Conservation (phyloP, 2,329 filamentous ascomycete genomes). For the Apiospora rasikravindrae region DNA sequence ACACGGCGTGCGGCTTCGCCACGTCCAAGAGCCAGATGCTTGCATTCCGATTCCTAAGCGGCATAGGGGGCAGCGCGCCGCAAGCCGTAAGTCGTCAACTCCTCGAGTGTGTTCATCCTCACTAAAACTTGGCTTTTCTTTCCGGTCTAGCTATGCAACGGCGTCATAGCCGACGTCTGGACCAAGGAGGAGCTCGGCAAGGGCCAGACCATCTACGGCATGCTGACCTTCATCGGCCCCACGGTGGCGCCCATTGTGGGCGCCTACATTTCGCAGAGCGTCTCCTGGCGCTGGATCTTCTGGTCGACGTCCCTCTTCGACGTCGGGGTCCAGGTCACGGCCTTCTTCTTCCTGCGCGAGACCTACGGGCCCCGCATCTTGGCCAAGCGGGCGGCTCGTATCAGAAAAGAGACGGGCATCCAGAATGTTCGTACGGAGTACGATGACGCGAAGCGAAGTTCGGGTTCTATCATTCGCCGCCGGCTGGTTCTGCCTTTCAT, state of each 20-base stretch:
- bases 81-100: constrained; percentile 43
- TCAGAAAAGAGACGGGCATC: constrained; percentile 46
- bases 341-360: constrained; percentile 47
- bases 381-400: constrained; percentile 33
- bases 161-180: constrained; percentile 50
- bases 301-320: constrained; percentile 47
- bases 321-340: constrained; percentile 40
- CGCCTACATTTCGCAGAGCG: constrained; percentile 45
- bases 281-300: constrained; percentile 53
- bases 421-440: constrained; percentile 28
- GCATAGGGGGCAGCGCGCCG: constrained; percentile 51
- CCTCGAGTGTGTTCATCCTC: not conserved
- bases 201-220: constrained; percentile 47
- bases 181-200: constrained; percentile 45
- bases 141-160: constrained; percentile 47
- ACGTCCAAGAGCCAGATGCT: constrained; percentile 50
- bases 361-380: constrained; percentile 50
- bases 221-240: constrained; percentile 42
- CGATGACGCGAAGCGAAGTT: constrained; percentile 40
- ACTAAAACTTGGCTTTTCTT: constrained; percentile 51
- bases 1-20: constrained; percentile 56
- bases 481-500: constrained; percentile 49
- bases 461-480: constrained; percentile 37
- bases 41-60: constrained; percentile 55
- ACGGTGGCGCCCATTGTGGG: constrained; percentile 42